A percentile compares a stretch with the other conserved stretches of the same genome.
phyloP scores from a whole-genome alignment of 192 early-diverging fungal species.

The Backusella sp. region DNA sequence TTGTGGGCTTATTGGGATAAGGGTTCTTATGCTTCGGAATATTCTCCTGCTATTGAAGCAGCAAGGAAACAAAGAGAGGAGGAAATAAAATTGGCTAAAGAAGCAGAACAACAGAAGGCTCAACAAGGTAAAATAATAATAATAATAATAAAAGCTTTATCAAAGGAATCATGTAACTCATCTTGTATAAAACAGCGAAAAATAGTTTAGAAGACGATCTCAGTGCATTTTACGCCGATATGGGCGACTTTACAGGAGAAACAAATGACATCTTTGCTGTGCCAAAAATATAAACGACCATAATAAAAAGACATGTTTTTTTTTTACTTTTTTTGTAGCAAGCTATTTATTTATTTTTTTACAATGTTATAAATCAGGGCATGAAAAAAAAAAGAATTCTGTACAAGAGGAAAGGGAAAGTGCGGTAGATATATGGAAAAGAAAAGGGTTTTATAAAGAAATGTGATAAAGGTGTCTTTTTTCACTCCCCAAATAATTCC shows the following conservation, averaged over 20 bases:
- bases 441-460: not conserved
- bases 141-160: not conserved
- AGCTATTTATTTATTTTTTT: slow-evolving; percentile 4
- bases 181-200: not conserved
- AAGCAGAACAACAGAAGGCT: slow-evolving; percentile 8
- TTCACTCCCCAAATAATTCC: not conserved
- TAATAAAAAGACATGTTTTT: not conserved
- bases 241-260: slow-evolving; percentile 34
- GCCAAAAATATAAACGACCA: slow-evolving; percentile 11
- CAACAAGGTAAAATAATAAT: not conserved
- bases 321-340: slow-evolving; percentile 3
- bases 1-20: slow-evolving; percentile 65
- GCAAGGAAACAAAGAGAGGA: slow-evolving; percentile 6
- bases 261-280: slow-evolving; percentile 20
- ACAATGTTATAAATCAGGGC: not conserved
- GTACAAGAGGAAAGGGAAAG: slow-evolving; percentile 7
- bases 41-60: slow-evolving; percentile 1
- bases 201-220: slow-evolving; percentile 54
- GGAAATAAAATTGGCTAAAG: slow-evolving; percentile 5
- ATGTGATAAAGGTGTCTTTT: not conserved
- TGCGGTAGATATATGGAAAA: slow-evolving; percentile 7
- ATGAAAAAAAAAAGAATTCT: slow-evolving; percentile 15
- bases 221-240: slow-evolving; percentile 60
- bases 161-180: not conserved
- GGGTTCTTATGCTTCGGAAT: slow-evolving; percentile 42